Percentiles rank a stretch among this genome's conserved stretches.
These are phyloP conservation scores for Plectosphaerella plurivora DNA, from an alignment of 2,329 filamentous ascomycete species.

Conservation along the genomic window DNA sequence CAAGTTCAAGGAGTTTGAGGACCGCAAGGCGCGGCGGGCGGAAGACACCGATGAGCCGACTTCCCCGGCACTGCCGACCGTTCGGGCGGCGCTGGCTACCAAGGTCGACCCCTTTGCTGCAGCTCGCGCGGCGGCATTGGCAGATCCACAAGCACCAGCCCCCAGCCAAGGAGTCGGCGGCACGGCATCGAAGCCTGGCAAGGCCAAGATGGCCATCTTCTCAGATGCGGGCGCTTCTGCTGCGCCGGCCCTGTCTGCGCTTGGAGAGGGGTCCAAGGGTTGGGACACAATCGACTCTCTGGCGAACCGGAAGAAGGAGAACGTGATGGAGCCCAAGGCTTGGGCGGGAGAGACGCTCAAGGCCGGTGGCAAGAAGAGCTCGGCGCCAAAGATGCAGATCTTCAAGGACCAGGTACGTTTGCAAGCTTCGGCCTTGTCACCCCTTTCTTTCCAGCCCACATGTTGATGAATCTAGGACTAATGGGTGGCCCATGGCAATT, in stretches of 20 bases:
- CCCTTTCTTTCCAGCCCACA: conserved; percentile 38
- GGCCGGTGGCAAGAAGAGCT: conserved; percentile 75
- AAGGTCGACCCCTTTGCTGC: conserved; percentile 80
- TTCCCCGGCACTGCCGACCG: conserved; percentile 80
- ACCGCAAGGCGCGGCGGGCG: conserved; percentile 63
- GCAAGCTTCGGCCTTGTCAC: conserved; percentile 17
- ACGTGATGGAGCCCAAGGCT: conserved; percentile 76
- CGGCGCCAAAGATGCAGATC: conserved; percentile 76
- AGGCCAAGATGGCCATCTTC: conserved; percentile 86
- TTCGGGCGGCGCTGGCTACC: conserved; percentile 77
- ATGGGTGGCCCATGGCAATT: conserved; percentile 48
- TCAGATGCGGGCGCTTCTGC: conserved; percentile 67
- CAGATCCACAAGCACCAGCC: conserved; percentile 63
- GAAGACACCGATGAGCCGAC: conserved; percentile 63
- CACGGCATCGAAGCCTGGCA: conserved; percentile 58
- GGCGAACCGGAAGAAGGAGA: conserved; percentile 90
- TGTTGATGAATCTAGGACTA: conserved; percentile 98
- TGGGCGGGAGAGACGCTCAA: conserved; percentile 92
- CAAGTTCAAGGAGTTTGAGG: conserved; percentile 90
- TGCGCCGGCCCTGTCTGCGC: conserved; percentile 46
- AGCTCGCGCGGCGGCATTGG: conserved; percentile 38
- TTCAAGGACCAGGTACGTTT: conserved; percentile 92
- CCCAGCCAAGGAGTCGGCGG: conserved; percentile 42
- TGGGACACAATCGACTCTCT: conserved; percentile 92
- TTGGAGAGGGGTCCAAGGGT: conserved; percentile 57